These are phyloP conservation scores for Primulina eburnea DNA, from an alignment of 257 asterid species.

Conservation along the genomic window DNA sequence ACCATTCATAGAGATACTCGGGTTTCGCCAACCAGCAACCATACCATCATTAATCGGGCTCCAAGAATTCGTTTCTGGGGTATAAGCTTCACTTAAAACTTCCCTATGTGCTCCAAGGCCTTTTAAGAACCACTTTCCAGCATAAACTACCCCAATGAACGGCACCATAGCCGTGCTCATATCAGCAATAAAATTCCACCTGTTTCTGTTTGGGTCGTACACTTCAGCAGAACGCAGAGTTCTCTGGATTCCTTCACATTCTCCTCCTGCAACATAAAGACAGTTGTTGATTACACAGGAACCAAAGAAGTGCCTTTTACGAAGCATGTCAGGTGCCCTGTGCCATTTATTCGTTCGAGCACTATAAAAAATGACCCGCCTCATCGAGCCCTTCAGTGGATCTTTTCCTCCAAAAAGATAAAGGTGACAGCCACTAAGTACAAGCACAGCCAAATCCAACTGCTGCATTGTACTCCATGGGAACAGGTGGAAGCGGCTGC, in stretches of 20 bases:
- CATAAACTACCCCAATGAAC: slow-evolving; percentile 55
- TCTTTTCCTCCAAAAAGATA: slow-evolving; percentile 64
- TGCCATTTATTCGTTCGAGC: slow-evolving; percentile 68
- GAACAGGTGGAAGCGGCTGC: slow-evolving; percentile 69
- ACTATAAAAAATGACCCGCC: slow-evolving; percentile 54
- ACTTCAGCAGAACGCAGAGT: slow-evolving; percentile 59
- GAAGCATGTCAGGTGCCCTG: slow-evolving; percentile 64
- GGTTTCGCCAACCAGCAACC: slow-evolving; percentile 65
- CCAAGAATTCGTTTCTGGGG: slow-evolving; percentile 47
- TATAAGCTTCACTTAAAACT: slow-evolving; percentile 55
- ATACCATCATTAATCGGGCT: slow-evolving; percentile 51
- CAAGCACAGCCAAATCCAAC: slow-evolving; percentile 62
- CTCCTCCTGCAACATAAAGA: slow-evolving; percentile 67
- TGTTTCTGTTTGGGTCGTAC: slow-evolving; percentile 53
- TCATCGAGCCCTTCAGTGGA: slow-evolving; percentile 53
- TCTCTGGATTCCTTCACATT: slow-evolving; percentile 58
- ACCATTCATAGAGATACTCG: slow-evolving; percentile 58
- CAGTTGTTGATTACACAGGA: slow-evolving; percentile 60
- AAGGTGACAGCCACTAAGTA: slow-evolving; percentile 60
- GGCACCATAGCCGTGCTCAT: slow-evolving; percentile 74
- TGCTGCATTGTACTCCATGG: slow-evolving; percentile 46
- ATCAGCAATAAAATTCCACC: slow-evolving; percentile 57
- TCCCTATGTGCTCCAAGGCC: slow-evolving; percentile 64
- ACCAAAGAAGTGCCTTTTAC: slow-evolving; percentile 54
- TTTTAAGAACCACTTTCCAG: slow-evolving; percentile 52